These are phyloP conservation scores for Microsporum ferrugineum DNA, from an alignment of 2,329 filamentous ascomycete species.

Conservation along the genomic window DNA sequence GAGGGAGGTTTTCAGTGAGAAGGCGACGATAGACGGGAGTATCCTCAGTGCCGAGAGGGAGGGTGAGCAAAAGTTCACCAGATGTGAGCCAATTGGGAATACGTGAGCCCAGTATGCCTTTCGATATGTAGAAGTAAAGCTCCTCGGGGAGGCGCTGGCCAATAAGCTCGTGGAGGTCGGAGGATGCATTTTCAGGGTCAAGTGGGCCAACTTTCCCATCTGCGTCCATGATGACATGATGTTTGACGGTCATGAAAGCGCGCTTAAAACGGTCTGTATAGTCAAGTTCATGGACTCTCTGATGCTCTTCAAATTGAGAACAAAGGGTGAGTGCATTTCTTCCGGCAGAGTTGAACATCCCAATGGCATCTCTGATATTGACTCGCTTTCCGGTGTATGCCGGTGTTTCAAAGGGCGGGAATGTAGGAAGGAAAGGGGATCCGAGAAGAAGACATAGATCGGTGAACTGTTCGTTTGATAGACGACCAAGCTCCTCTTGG, in stretches of 20 bases:
- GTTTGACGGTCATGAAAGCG: slow-evolving; percentile 71
- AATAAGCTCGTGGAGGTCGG: slow-evolving; percentile 78
- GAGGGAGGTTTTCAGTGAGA: slow-evolving; percentile 60
- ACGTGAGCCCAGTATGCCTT: slow-evolving; percentile 65
- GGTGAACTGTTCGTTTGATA: slow-evolving; percentile 62
- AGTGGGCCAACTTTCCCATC: slow-evolving; percentile 68
- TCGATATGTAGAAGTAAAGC: slow-evolving; percentile 78
- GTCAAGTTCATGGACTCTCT: slow-evolving; percentile 56
- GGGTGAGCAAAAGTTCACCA: slow-evolving; percentile 62
- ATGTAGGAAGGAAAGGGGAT: slow-evolving; percentile 64
- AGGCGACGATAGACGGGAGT: slow-evolving; percentile 71
- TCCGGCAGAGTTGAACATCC: slow-evolving; percentile 56
- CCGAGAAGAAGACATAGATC: slow-evolving; percentile 76
- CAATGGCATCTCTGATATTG: slow-evolving; percentile 64
- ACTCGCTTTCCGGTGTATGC: slow-evolving; percentile 44
- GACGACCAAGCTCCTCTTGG: slow-evolving; percentile 53
- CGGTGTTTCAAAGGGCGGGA: slow-evolving; percentile 62
- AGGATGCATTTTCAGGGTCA: slow-evolving; percentile 61
- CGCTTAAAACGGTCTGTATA: slow-evolving; percentile 83
- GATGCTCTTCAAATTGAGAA: slow-evolving; percentile 66
- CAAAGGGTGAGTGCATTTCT: slow-evolving; percentile 64
- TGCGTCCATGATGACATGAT: slow-evolving; percentile 69
- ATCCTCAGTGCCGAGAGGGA: slow-evolving; percentile 75
- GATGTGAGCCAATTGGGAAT: slow-evolving; percentile 74
- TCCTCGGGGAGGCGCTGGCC: slow-evolving; percentile 84